Conservation (phyloP, 768 basidiomycete species). For the Phylloporus scabripes region DNA sequence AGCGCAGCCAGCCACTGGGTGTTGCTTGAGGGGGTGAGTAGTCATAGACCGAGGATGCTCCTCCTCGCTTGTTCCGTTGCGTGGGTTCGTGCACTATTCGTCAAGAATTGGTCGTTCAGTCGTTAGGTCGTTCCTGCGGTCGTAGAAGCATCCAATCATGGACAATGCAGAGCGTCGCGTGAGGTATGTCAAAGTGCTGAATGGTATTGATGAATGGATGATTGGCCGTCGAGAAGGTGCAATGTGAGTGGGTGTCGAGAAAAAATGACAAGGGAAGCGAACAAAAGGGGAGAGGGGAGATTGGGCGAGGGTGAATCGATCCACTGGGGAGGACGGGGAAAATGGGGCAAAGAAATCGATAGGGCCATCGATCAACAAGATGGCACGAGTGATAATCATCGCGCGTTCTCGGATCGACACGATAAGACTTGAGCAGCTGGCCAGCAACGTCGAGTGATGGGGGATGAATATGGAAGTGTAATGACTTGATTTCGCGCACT, state of each 20-base stretch:
- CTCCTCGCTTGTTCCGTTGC: constrained; percentile 27
- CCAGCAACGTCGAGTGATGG: constrained; percentile 36
- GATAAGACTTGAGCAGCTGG: constrained; percentile 32
- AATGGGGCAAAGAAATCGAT: constrained; percentile 25
- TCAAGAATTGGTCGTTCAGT: constrained; percentile 34
- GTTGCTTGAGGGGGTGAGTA: constrained; percentile 16
- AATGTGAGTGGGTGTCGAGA: constrained; percentile 19
- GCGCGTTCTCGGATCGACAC: constrained; percentile 32
- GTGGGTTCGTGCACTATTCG: constrained; percentile 30
- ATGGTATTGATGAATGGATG: constrained; percentile 23
- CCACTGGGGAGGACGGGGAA: constrained; percentile 21
- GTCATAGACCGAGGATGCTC: constrained; percentile 14
- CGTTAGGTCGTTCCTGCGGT: constrained; percentile 22
- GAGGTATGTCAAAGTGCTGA: constrained; percentile 14
- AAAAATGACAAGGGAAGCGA: constrained; percentile 10
- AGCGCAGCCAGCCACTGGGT: constrained; percentile 7
- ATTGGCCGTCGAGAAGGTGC: constrained; percentile 22
- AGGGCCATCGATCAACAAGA: constrained; percentile 44
- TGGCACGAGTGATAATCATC: constrained; percentile 27
- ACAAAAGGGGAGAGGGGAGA: constrained; percentile 19
- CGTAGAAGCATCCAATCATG: constrained; percentile 23
- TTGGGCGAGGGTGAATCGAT: constrained; percentile 24
- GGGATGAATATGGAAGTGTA: constrained; percentile 9
- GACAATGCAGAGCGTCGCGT: constrained; percentile 11
- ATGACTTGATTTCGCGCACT: constrained; percentile 24